Conservation (phyloP, 345 rosid genomes). For the Salix caprea region DNA sequence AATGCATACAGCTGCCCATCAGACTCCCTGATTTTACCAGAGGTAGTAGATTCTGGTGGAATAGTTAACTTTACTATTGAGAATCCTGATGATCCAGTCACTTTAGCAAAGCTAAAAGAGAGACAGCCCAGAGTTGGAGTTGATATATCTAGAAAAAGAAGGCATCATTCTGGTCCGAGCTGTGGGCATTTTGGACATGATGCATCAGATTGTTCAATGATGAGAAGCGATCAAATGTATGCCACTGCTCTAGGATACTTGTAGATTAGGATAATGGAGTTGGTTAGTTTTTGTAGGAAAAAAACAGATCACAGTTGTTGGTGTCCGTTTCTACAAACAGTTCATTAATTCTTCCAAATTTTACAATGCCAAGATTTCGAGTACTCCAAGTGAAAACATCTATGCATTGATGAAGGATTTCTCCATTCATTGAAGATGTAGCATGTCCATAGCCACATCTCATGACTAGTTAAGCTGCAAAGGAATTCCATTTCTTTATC, state of each 20-base stretch:
- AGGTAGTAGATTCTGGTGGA: constrained; percentile 47
- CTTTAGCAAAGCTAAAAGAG: constrained; percentile 46
- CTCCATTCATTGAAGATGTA: neutral
- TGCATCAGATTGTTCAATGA: constrained; percentile 39
- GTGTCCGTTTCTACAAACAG: neutral
- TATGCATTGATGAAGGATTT: neutral
- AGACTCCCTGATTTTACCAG: constrained; percentile 42
- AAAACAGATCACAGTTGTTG: neutral
- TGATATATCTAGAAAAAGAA: constrained; percentile 36
- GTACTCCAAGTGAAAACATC: neutral
- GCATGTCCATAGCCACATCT: neutral
- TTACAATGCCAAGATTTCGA: neutral
- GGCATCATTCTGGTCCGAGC: constrained; percentile 42
- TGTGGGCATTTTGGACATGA: constrained; percentile 51
- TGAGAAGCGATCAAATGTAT: constrained; percentile 34
- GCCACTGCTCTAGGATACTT: constrained; percentile 28
- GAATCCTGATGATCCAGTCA: constrained; percentile 29
- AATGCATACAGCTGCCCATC: constrained; percentile 36
- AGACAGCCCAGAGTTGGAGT: constrained; percentile 37
- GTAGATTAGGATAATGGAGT: neutral
- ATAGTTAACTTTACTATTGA: constrained; percentile 32
- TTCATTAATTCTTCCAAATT: neutral
- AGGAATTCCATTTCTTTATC: neutral
- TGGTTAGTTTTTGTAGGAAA: neutral
- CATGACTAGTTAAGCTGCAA: neutral